Evolutionary conservation across 225 moss, liverwort and hornwort species (phyloP), one percentile per base, ranked within the genome.

Genomic region (Straminergon stramineum): DNA sequence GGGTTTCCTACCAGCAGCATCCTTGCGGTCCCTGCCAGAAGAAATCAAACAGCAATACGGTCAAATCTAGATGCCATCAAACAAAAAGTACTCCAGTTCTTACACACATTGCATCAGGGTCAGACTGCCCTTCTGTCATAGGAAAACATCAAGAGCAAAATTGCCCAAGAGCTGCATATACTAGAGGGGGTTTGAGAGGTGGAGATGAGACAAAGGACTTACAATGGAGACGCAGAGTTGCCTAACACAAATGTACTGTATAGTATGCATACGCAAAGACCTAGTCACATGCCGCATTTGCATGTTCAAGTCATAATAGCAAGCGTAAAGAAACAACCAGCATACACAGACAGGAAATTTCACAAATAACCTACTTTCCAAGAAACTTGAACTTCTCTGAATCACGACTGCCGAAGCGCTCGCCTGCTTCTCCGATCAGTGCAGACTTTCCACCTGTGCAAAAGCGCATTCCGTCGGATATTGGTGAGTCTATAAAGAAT

Each of bases 371-470:
- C 37, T 95, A 99, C 99, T 96, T 99, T 87, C 96, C 96, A 91
- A 99, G 92, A 92, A 99, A 99, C 94, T 95, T 97, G 89, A 99
- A 99, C 87, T 96, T 99, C 84, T 96, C 95, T 48, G 95, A 91
- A 85, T 93, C 90, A 74, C 99, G 97, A 61, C 93, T 95, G 90
- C 92, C 90, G 90, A 99, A 97, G 56, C 99, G 96, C 66, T 97
- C 97, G 82, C 92, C 95, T 83, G 93, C 91, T 82, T 95, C 97
- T 90, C 96, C 99, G 61, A 89, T 92, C 76, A 98, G 94, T 65
- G 89, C 76, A 64, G 93, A 94, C 80, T 94, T 92, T 69, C 87
- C 86, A 79, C 83, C 94, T 90, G 84, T 77, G 37, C 68, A 45
- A 39, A 69, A 89, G 37, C 13, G 13, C 83, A 67, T n/a, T 45